Base-by-base conservation (phyloP, 768 basidiomycete species). In the Tulasnella sp. region DNA sequence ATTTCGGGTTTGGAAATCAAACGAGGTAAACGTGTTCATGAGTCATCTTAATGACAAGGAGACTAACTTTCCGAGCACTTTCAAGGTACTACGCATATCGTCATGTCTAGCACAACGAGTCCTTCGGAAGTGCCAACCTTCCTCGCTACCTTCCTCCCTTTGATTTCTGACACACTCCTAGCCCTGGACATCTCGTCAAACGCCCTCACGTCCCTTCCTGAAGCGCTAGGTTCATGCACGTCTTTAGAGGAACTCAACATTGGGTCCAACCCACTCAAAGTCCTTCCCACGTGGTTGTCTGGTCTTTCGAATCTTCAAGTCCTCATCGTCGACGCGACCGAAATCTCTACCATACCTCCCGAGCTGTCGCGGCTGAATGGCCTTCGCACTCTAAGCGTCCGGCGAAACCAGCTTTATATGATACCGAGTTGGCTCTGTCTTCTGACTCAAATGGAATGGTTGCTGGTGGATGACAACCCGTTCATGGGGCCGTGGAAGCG, bases 361-460 rank as follows among this genome's bases (percentile, higher is more conserved):
- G 77, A 84, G 22, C 76, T 98, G 42, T 78, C 76, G 25, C 76
- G 81, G 45, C 78, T 97, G 12, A 81, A 83, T 63, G 83, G 80
- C 65, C 76, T 99, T 34, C 92, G 96, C 68, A 93, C 92, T 10
- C 79, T 91, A 65, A 92, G 92, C 67, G 72, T 94, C 56, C 83
- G 93, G 48, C 75, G 86, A 66, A 99, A 99, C 72, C 85, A 85
- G 68, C 76, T 99, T 67, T 78, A 87, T 64, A 80, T 85, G 5
- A 78, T 98, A 17, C 93, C 96, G n/a, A 82, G 86, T 62, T 99
- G 96, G 94, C 77, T 99, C 48, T 91, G 90, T 69, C 79, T 90
- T 27, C 76, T 99, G n/a, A 79, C 83, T 19, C 77, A 78, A 29
- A 75, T 99, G 49, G 90, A 94, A 70, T 86, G 84, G 1, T 73